Base-by-base conservation (phyloP, 1,284 basidiomycete genomes). In the Pascua guehoae region DNA sequence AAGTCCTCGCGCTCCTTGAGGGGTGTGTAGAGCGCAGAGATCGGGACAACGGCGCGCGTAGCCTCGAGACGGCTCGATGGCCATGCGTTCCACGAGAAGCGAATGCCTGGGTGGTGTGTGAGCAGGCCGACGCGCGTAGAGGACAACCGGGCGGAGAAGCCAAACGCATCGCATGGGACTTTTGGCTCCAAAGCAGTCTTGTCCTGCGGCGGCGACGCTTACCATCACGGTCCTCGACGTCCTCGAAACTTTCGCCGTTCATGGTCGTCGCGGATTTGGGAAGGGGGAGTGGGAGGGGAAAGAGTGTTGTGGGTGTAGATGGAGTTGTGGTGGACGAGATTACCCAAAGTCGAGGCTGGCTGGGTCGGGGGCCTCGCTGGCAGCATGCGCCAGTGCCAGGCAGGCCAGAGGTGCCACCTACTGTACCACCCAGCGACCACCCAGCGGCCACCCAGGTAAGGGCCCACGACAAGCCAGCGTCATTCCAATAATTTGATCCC, bases 81-180 rank as follows among this genome's bases (percentile, higher is more conserved):
- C 92, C 94, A 98, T 57, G 94, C 91, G 78, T 98, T 98, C 95
- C 95, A 98, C 57, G 92, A 95, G 69, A 94, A 82, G 58, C 91
- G 85, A 48, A 94, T 86, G 69, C 91, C 91, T 94, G 67, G 16
- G 18, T 14, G 9, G n/a, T 37, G 32, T 18, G 62, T 58, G 12
- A 45, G 43, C 50, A 8, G 24, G 37, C 24, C 8, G 37, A 47
- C 2, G 41, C 24, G 24, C 24, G 38, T 32, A 40, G 47, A 15
- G n/a, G 43, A 18, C 18, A 5, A 17, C 16, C 44, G 16, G 16
- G 44, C 2, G 44, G 17, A 18, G 3, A 24, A 24, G 2, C 44
- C 40, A 12, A n/a, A 41, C 40, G 4, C 40, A n/a, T n/a, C 40
- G 40, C 40, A 12, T 41, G 11, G 40, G 8, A 43, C 41, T 43